Base-by-base conservation (phyloP, 225 moss, liverwort and hornwort genomes). In the Marchantia polymorpha region DNA sequence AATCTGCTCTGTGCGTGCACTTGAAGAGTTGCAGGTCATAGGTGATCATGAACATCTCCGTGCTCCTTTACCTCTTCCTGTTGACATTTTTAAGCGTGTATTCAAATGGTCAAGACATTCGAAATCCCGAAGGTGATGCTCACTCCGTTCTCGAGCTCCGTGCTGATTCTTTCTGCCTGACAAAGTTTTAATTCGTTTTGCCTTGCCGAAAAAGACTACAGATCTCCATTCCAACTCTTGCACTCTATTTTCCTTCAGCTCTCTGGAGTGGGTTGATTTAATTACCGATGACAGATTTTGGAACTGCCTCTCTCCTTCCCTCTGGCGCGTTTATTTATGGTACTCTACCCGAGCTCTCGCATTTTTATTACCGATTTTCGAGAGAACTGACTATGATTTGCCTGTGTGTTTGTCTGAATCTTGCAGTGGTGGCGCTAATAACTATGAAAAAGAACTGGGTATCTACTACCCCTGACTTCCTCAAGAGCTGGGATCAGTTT, bases 401-500 rank as follows among this genome's bases (percentile, higher is more conserved):
- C 27, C 65, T 52, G 48, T 25, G 39, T 67, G 0, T 10, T 29
- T 70, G 14, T 49, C 72, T 69, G 53, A 39, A 29, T 30, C 22
- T 7, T 84, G 80, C 84, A 84, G 84, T 86, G 60, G 80, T 71
- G 77, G 80, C 86, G 25, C 74, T 86, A 72, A 83, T 81, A 20
- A 53, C 77, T 29, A 67, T 86, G 25, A 86, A 68, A 64, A 59
- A 17, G 15, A 46, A 69, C 10, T 78, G 59, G 77, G 69, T 7
- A 30, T 83, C 77, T 7, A 8, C 83, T 7, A 52, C 48, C 7
- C 76, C 63, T 26, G 74, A 75, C 52, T 81, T 83, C 63, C 78
- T 83, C 15, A 47, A 72, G 47, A 72, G 52, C 27, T 86, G 86
- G 86, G 86, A 86, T 73, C 73, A 80, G 20, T 77, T 47, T 63